Percentiles rank a stretch among this genome's conserved stretches.
phyloP scores from a whole-genome alignment of 768 basidiomycete genomes.

The Leccinellum albellum region DNA sequence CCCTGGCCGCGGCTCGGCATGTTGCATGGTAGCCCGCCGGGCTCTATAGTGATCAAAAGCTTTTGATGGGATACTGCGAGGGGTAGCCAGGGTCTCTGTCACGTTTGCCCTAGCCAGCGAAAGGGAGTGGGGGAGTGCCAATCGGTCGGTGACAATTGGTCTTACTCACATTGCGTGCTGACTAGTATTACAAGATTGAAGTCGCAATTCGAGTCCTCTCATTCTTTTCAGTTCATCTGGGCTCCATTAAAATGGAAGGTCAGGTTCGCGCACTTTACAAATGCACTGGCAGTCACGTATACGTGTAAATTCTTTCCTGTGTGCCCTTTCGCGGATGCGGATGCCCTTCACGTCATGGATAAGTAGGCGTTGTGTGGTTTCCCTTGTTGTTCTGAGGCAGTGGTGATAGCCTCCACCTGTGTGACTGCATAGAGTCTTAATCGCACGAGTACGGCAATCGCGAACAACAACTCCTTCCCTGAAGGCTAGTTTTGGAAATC shows the following conservation, averaged over 20 bases:
- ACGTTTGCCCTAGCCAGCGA: neutral
- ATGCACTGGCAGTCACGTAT: constrained; percentile 8
- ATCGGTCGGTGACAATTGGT: neutral
- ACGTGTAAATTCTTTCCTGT: constrained; percentile 7
- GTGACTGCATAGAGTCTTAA: neutral
- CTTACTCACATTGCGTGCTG: neutral
- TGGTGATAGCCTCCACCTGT: constrained; percentile 8
- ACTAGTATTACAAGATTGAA: neutral
- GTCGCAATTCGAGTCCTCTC: neutral
- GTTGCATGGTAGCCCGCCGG: neutral
- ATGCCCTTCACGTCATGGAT: constrained; percentile 19
- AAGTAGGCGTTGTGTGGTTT: constrained; percentile 20
- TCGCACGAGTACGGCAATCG: neutral
- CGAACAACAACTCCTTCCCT: neutral
- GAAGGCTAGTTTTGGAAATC: neutral
- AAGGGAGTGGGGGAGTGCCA: neutral
- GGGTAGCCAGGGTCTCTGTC: neutral
- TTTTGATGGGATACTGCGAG: neutral
- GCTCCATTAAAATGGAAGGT: constrained; percentile 17
- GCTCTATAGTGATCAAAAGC: constrained; percentile 1
- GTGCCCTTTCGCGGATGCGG: constrained; percentile 2
- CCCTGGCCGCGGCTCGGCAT: neutral
- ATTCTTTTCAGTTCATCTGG: neutral
- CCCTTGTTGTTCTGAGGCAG: constrained; percentile 13
- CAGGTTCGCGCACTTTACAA: neutral